Evolutionary conservation across 169 alveolate genomes (phyloP), one percentile per base, ranked within the genome.

Genomic region (Plasmodium ovale): DNA sequence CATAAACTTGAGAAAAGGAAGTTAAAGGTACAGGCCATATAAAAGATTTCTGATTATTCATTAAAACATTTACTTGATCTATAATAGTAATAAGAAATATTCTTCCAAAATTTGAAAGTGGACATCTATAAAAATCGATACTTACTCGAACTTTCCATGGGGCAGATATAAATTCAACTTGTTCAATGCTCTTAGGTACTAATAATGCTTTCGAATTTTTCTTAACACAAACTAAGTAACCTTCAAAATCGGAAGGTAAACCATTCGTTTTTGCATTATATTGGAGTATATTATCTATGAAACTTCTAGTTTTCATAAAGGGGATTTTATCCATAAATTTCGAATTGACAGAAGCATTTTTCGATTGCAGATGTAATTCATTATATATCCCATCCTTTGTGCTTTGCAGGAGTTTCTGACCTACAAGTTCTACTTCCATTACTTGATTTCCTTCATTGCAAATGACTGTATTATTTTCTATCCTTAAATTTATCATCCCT

Each of bases 91-190:
- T 14, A n/a, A 21, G 69, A 29, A 65, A 82, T 65, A 21, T 39
- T 21, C 90, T 64, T 12, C 90, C 90, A 82, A 64, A 82, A 2
- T 47, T 31, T 9, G 70, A 31, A 21, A 82, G 27, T 19, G 90
- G 90, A 33, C 58, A 29, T 65, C 25, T 65, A 7, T 64, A 67
- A 35, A 82, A 16, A 54, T 33, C 59, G 31, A 82, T 23, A 12
- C 72, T 67, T 35, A 65, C 90, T 37, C 72, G 37, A 31, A 82
- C 90, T 35, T 35, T 49, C 90, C 90, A 82, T 3, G 79, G 90
- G n/a, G 72, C 64, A 16, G 84, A 6, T 21, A 65, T 56, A 53
- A 82, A 82, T 58, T 82, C 72, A 0, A 82, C 90, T 27, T 33
- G 10, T 16, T 82, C 58, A 16, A 35, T 0, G 4, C 19, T 9